A percentile compares a stretch with the other conserved stretches of the same genome.
Conservation (phyloP, 2,329 filamentous ascomycete species). For the Epichloe elymi region DNA sequence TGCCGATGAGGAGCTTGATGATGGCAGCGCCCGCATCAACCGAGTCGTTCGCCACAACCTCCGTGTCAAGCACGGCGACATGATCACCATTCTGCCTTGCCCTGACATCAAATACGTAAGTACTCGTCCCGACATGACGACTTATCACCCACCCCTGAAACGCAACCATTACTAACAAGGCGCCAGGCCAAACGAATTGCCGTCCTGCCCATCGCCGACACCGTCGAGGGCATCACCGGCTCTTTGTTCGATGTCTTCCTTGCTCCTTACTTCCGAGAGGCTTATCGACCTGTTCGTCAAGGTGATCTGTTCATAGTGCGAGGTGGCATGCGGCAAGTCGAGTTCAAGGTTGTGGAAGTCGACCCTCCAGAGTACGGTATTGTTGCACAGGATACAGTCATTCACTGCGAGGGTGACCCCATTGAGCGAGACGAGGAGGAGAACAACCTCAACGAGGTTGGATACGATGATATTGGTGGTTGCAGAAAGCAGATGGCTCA, state of each 20-base stretch:
- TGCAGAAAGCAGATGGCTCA: constrained; percentile 99
- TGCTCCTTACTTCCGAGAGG: constrained; percentile 97
- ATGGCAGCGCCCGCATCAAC: constrained; percentile 94
- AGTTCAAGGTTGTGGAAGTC: constrained; percentile 99
- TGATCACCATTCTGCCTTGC: constrained; percentile 93
- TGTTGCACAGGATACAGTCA: constrained; percentile 95
- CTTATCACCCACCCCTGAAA: too few species aligned
- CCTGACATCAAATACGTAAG: constrained; percentile 99
- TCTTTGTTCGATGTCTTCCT: constrained; percentile 99
- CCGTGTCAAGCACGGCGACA: constrained; percentile 94
- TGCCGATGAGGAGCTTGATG: constrained; percentile 94
- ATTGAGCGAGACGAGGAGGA: constrained; percentile 98
- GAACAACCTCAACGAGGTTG: constrained; percentile 97
- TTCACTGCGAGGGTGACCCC: constrained; percentile 78
- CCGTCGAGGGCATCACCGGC: constrained; percentile 91
- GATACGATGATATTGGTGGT: constrained; percentile 97
- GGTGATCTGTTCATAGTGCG: constrained; percentile 95
- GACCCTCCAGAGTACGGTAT: constrained; percentile 98
- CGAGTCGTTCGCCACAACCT: constrained; percentile 97
- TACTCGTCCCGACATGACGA: constrained; percentile 13
- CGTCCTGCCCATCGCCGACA: constrained; percentile 94
- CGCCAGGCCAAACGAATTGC: constrained; percentile 91
- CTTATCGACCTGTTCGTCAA: constrained; percentile 92
- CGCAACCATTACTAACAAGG: constrained; percentile 7
- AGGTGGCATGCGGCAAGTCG: constrained; percentile 96